Base-by-base conservation (phyloP, 345 rosid species). In the Gossypium thurberi region DNA sequence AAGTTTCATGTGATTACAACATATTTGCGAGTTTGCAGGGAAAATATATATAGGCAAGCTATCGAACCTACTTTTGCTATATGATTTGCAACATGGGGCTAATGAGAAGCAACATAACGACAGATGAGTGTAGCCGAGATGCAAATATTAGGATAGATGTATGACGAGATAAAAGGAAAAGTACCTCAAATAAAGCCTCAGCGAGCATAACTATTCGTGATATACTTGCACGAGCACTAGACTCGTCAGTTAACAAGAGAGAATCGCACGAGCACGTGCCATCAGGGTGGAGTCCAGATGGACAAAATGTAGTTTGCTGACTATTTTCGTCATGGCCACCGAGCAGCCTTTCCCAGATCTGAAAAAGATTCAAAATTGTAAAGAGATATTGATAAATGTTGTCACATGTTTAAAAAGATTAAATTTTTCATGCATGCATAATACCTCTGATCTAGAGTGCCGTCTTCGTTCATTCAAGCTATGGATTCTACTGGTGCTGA, bases 151-250 rank as follows among this genome's bases (percentile, higher is more conserved):
- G 25, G 37, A 23, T 23, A 11, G 62, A 58, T 58, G 14, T 58
- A 23, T 23, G 62, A 23, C 25, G 8, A 58, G 50, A 60, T 50
- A 43, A 70, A 33, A 73, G 70, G 26, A 37, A 70, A 69, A 57
- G 42, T 77, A 88, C 96, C 92, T 90, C 92, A 76, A 88, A 86
- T 25, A 90, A 81, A 79, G 96, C 92, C 79, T 90, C 92, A 55
- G 92, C 90, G 12, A 90, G 92, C 96, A 90, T 85, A 64, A 90
- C 87, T 75, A 88, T 88, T 51, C 96, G 88, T 52, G 92, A 87
- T 73, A 90, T 85, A 78, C 90, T 85, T 73, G 86, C 82, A 80
- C 83, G 88, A 68, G 84, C 80, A 75, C 81, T 81, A 53, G 88
- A 77, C 66, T 86, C 88, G 40, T 88, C 89, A 6, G 74, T 79